Percentiles rank a stretch among this genome's conserved stretches.
Evolutionary conservation across 31 red algal species (phyloP).

Genomic region (Porphyra umbilicalis): DNA sequence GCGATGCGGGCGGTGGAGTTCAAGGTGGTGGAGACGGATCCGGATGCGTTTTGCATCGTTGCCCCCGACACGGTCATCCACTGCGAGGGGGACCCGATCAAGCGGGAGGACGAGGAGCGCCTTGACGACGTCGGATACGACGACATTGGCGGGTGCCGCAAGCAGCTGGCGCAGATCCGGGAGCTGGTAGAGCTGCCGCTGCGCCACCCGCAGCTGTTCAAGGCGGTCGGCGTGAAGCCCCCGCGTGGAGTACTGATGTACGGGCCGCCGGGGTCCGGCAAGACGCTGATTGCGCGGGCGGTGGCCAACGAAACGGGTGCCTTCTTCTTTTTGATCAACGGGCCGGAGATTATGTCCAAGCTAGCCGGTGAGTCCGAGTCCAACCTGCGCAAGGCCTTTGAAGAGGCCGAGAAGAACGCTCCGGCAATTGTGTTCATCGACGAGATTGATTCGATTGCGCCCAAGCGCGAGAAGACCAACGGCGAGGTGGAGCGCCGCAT

Average conservation of each 20-base stretch:
- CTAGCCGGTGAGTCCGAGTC: constrained; percentile 87
- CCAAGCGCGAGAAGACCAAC: constrained; percentile 97
- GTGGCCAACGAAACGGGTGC: constrained; percentile 97
- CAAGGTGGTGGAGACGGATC: constrained; percentile 99
- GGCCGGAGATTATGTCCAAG: constrained; percentile 97
- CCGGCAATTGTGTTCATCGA: constrained; percentile 99
- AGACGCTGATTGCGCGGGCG: constrained; percentile 97
- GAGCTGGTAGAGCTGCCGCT: constrained; percentile 99
- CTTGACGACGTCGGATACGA: constrained; percentile 98
- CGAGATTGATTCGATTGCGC: constrained; percentile 97
- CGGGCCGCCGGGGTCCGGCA: constrained; percentile 96
- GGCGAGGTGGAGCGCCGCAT: constrained; percentile 93
- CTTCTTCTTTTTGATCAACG: constrained; percentile 95
- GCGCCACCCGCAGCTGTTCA: constrained; percentile 97
- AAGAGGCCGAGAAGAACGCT: constrained; percentile 97
- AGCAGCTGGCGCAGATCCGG: constrained; percentile 98
- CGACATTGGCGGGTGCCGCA: constrained; percentile 98
- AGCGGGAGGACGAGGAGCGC: constrained; percentile 98
- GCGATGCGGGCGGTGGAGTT: constrained; percentile 99
- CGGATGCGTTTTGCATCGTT: constrained; percentile 98
- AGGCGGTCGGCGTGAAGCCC: constrained; percentile 93
- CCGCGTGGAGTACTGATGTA: constrained; percentile 96
- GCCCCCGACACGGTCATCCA: constrained; percentile 99
- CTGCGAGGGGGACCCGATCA: constrained; percentile 97
- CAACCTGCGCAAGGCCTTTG: constrained; percentile 93